Evolutionary conservation across 352 stramenopile genomes (phyloP).

Genomic region (Phytopythium ostracodes): DNA sequence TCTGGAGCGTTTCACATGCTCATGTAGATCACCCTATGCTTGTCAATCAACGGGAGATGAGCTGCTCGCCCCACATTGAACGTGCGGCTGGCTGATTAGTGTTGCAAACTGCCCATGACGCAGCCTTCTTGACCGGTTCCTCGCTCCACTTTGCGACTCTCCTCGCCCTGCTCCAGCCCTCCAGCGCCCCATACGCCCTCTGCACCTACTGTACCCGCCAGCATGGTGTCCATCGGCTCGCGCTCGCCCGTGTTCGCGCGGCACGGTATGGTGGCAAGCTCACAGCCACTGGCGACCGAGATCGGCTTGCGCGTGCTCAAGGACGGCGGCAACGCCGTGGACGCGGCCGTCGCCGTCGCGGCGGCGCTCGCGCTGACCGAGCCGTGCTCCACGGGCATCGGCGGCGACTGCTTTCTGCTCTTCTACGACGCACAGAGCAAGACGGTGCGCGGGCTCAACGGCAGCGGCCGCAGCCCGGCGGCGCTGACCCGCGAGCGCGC

Average conservation of each 20-base stretch:
- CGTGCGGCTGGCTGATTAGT: background rate
- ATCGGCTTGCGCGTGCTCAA: constrained; percentile 90
- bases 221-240: constrained; percentile 52
- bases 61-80: background rate
- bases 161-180: background rate
- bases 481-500: constrained; percentile 81
- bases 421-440: constrained; percentile 89
- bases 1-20: background rate
- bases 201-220: too few relatives aligned
- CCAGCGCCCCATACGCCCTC: background rate
- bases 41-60: background rate
- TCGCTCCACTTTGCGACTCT: background rate
- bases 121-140: background rate
- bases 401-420: constrained; percentile 95
- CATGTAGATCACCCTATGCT: background rate
- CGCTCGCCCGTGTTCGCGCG: constrained; percentile 88
- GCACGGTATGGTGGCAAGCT: constrained; percentile 91
- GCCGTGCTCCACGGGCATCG: constrained; percentile 77
- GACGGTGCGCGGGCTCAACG: constrained; percentile 90
- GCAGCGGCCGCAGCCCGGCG: constrained; percentile 83
- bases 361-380: constrained; percentile 61
- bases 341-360: constrained; percentile 77
- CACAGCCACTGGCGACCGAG: constrained; percentile 92
- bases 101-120: background rate
- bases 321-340: constrained; percentile 92